Base-by-base conservation (phyloP, 345 rosid species). In the Barbarea vulgaris region DNA sequence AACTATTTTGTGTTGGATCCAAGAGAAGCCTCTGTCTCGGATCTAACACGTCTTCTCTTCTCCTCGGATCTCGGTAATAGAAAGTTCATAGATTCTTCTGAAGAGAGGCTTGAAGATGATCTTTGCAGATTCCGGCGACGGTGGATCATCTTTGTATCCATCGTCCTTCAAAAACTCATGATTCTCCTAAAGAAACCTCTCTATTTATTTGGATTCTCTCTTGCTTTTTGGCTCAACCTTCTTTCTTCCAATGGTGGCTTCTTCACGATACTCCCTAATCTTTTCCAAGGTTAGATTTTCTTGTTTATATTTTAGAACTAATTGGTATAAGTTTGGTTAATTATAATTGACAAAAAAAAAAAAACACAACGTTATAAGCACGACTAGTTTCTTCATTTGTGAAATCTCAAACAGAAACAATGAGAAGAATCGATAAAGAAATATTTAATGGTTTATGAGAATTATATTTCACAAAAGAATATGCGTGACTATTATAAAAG, bases 131-230 rank as follows among this genome's bases (percentile, higher is more conserved):
- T 86, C 30, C 37, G 71, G n/a, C 70, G 76, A 27, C 68, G 93
- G 48, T 86, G 86, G 93, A 18, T 83, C 67, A 76, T 88, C 37
- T 85, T 86, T 82, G 58, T 78, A 69, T 85, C 93, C 58, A 64
- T 86, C 8, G 56, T 83, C 9, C 11, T 52, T 31, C 90, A 85
- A 65, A 85, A 83, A 73, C 64, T 79, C 39, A 62, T 88, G 31
- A 39, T 82, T 52, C 22, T 62, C 7, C 9, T 22, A 4, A 79
- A 27, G 56, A 67, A 51, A 17, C 82, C 78, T 18, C 54, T 88
- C 60, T 73, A 36, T 3, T 0, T 13, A 3, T 3, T 59, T 3
- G 85, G 86, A 9, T 21, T 78, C 10, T 36, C n/a, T 67, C 21
- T 83, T 41, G 75, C 65, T 70, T 67, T 25, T 69, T 71, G 73